Evolutionary conservation across 1,284 basidiomycete species (phyloP).

Genomic region (Ganoderma multipileum): DNA sequence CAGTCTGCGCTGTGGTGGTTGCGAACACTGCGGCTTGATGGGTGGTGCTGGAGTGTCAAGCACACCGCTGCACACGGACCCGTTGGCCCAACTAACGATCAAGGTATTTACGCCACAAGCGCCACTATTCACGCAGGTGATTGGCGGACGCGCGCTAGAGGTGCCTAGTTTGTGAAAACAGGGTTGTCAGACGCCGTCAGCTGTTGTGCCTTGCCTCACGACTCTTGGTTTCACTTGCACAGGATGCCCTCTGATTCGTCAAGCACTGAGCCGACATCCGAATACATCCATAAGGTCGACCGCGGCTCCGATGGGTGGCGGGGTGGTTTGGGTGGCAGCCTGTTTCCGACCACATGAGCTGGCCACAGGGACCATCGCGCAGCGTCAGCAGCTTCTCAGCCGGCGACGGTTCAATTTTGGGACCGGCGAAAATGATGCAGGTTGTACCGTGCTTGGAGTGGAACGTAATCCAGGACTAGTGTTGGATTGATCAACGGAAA

Average conservation of each 20-base stretch:
- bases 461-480: background rate
- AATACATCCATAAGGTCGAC: background rate
- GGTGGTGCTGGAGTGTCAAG: background rate
- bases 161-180: background rate
- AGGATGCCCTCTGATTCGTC: background rate
- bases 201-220: background rate
- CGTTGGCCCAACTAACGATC: background rate
- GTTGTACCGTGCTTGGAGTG: background rate
- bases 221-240: background rate
- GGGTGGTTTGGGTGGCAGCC: background rate
- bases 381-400: no score
- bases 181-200: background rate
- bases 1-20: background rate
- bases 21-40: background rate
- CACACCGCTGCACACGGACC: background rate
- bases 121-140: background rate
- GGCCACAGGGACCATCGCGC: background rate
- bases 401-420: background rate
- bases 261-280: background rate
- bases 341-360: background rate
- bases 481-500: conserved; percentile 13
- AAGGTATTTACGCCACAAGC: background rate
- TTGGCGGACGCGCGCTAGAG: background rate
- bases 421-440: background rate
- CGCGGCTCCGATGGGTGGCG: background rate